Evolutionary conservation across 352 stramenopile species (phyloP), one percentile per base, ranked within the genome.

Genomic region (Achlya hypogyna): DNA sequence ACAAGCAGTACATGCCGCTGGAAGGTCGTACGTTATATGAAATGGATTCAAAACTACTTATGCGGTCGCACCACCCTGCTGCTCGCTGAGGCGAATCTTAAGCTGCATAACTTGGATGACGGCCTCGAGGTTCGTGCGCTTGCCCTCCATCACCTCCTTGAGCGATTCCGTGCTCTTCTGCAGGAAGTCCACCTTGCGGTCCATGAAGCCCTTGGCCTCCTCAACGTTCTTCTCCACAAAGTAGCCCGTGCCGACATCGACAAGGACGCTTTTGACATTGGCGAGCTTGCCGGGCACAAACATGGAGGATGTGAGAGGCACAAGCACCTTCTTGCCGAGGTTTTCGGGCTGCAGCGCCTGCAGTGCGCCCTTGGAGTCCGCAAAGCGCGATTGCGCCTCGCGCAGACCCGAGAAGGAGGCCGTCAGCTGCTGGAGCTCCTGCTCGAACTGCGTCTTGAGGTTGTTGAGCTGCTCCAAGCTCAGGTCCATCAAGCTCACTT

Each of bases 171-270:
- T 93, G 77, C 98, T 98, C 68, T 77, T 90, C 78, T 97, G 82
- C 27, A 98, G 75, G 62, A 98, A 85, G 62, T 91, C 91, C 5
- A 93, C 72, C 78, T 97, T 98, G 34, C 92, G 76, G 70, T 97
- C 88, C 78, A 98, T 87, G 69, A 98, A 96, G 47, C 80, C 81
- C 62, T 87, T 81, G 16, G 91, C 93, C 69, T 97, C 87, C n/a
- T 81, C 83, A 51, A 87, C 72, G 43, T 74, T 88, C 67, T 98
- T 96, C 77, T 98, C 88, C 28, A 95, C 85, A 74, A 96, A 98
- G 78, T 97, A 98, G 23, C 92, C 94, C 31, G 94, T 98, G 31
- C 94, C 94, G n/a, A 98, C 75, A 67, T 98, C 94, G 62, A 98
- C 90, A 38, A 98, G 78, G 47, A 98, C 79, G 49, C 94, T 84